Evolutionary conservation across 139 green algal genomes (phyloP).

Genomic region (Deuterostichococcus epilithicus): DNA sequence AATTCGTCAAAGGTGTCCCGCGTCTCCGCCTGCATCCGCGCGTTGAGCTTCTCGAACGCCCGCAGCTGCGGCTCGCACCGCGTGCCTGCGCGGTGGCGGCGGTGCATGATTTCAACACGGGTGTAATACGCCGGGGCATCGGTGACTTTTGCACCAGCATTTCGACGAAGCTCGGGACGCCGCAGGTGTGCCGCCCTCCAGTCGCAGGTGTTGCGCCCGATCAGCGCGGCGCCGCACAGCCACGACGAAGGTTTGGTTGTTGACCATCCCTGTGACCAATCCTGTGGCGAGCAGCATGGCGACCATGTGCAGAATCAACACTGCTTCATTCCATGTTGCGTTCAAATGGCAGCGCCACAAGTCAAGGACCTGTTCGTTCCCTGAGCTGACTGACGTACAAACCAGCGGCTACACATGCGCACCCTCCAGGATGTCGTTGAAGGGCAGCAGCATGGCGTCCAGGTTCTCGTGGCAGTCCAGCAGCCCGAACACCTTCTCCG

Average conservation of each 20-base stretch:
- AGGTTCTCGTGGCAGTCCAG: conserved; percentile 38
- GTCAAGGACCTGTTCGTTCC: background rate
- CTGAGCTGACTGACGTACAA: background rate
- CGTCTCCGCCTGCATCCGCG: conserved; percentile 13
- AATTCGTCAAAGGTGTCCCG: conserved; percentile 40
- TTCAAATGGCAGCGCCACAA: background rate
- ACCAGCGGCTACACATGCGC: background rate
- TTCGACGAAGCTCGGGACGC: too few species aligned
- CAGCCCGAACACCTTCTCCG: conserved; percentile 30
- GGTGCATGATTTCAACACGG: background rate
- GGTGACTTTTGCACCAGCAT: too few species aligned
- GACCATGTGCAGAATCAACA: background rate
- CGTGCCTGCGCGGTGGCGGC: background rate
- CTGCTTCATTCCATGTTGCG: background rate
- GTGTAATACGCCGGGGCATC: background rate
- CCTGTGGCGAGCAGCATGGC: background rate
- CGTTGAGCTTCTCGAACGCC: conserved; percentile 17
- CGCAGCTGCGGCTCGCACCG: background rate
- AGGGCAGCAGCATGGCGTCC: conserved; percentile 12
- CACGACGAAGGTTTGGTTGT: background rate
- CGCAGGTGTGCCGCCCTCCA: background rate
- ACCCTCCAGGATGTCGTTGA: conserved; percentile 10
- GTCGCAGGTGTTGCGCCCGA: background rate
- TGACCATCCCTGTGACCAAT: background rate
- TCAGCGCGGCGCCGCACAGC: too few species aligned